Evolutionary conservation across 495 filamentous ascomycete species (phyloP).

Genomic region (Usnea hakonensis): DNA sequence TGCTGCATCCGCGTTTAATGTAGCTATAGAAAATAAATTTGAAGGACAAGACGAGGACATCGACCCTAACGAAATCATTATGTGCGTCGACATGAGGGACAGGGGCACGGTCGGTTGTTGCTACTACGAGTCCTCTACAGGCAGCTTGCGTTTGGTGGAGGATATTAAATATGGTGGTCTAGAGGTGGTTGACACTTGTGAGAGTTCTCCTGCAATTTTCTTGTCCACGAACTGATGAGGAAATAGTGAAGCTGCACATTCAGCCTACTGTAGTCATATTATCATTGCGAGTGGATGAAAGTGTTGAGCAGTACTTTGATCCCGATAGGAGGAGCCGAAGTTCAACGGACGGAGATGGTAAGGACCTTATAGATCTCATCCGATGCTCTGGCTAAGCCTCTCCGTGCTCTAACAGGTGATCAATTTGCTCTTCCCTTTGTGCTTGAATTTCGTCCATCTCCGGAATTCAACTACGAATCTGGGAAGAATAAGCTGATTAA

Average conservation of each 20-base stretch:
- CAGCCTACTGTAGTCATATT: constrained; percentile 75
- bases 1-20: constrained; percentile 8
- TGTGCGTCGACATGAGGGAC: constrained; percentile 72
- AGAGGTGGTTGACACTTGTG: constrained; percentile 63
- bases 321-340: constrained; percentile 16
- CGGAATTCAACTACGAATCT: constrained; percentile 69
- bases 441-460: constrained; percentile 60
- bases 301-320: constrained; percentile 25
- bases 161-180: constrained; percentile 65
- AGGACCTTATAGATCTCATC: constrained; percentile 3
- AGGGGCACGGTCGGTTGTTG: constrained; percentile 73
- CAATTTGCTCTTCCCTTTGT: constrained; percentile 54
- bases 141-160: constrained; percentile 42
- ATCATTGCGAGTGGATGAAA: constrained; percentile 61
- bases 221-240: constrained; percentile 16
- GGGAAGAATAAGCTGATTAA: constrained; percentile 60
- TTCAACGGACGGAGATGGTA: constrained; percentile 27
- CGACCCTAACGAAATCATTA: constrained; percentile 71
- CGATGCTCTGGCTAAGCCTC: constrained; percentile 4
- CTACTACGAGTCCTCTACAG: constrained; percentile 49
- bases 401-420: constrained; percentile 24
- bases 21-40: constrained; percentile 14
- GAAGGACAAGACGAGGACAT: constrained; percentile 35
- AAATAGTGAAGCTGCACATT: constrained; percentile 59
- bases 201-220: constrained; percentile 20